These are phyloP conservation scores for Ogataea corticis DNA, from an alignment of 805 yeast genomes.

Conservation along the genomic window DNA sequence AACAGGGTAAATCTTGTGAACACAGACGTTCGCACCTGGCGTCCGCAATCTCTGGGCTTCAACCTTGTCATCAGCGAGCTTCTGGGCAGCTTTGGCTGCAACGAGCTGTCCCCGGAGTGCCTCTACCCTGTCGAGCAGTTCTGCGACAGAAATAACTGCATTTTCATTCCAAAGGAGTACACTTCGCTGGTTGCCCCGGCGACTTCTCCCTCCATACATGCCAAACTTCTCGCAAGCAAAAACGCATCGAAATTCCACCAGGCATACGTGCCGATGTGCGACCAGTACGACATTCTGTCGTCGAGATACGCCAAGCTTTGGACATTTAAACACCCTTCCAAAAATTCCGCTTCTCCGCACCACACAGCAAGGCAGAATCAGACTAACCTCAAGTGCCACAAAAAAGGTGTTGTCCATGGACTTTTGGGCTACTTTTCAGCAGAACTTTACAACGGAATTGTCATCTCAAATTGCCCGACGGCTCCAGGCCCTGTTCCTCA, in stretches of 20 bases:
- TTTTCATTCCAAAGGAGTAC: conserved; percentile 64
- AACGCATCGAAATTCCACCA: conserved; percentile 22
- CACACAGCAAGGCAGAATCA: conserved; percentile 28
- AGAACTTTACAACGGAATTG: conserved; percentile 58
- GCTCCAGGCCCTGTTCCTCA: conserved; percentile 37
- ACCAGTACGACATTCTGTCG: conserved; percentile 42
- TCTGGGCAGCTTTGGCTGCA: conserved; percentile 90
- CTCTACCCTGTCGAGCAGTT: conserved; percentile 43
- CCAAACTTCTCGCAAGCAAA: conserved; percentile 26
- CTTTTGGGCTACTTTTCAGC: conserved; percentile 76
- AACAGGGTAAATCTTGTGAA: conserved; percentile 49
- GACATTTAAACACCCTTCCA: conserved; percentile 53
- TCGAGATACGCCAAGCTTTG: conserved; percentile 54
- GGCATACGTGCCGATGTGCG: conserved; percentile 33
- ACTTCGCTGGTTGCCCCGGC: conserved; percentile 67
- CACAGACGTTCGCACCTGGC: conserved; percentile 61
- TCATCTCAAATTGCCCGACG: conserved; percentile 51
- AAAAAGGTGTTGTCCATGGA: conserved; percentile 66
- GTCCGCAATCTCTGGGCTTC: conserved; percentile 35
- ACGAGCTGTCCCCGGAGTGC: conserved; percentile 87
- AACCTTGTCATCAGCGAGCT: conserved; percentile 77
- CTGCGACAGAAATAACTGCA: conserved; percentile 47
- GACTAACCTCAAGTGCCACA: conserved; percentile 41
- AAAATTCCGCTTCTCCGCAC: conserved; percentile 14
- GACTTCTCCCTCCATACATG: conserved; percentile 54